phyloP scores from a whole-genome alignment of 2,329 filamentous ascomycete species.

The Clonostachys solani region DNA sequence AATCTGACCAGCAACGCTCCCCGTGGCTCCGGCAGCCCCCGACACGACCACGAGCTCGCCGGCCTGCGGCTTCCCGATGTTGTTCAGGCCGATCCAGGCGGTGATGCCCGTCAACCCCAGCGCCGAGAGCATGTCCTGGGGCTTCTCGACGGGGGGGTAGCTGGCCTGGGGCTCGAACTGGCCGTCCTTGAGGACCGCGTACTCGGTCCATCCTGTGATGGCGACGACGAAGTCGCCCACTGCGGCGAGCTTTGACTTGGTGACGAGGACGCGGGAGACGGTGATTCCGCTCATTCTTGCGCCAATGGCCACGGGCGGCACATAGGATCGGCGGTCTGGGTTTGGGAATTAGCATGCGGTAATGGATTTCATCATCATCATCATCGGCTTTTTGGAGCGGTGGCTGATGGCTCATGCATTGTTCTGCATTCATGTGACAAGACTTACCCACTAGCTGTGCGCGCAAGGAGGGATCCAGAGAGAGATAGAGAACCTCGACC shows the following conservation, averaged over 20 bases:
- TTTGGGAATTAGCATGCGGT: neutral
- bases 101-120: constrained; percentile 67
- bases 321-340: constrained; percentile 43
- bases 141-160: constrained; percentile 32
- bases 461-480: constrained; percentile 71
- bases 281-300: constrained; percentile 63
- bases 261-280: constrained; percentile 58
- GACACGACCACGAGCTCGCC: constrained; percentile 75
- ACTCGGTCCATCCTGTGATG: constrained; percentile 61
- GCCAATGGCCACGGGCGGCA: constrained; percentile 64
- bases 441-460: constrained; percentile 59
- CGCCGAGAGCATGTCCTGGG: constrained; percentile 58
- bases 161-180: constrained; percentile 33
- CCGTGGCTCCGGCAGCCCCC: constrained; percentile 74
- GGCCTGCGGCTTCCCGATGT: constrained; percentile 61
- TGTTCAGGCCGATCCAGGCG: constrained; percentile 71
- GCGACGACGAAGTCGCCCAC: constrained; percentile 55
- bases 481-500: constrained; percentile 57
- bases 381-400: too few species aligned
- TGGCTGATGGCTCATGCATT: too few species aligned
- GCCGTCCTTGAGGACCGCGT: constrained; percentile 53
- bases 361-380: too few species aligned
- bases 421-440: too few species aligned
- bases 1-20: constrained; percentile 73
- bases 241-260: constrained; percentile 47